A percentile compares a stretch with the other conserved stretches of the same genome.
Conservation (phyloP, 371 early-diverging fungal genomes). For the Mucor velutinosus region DNA sequence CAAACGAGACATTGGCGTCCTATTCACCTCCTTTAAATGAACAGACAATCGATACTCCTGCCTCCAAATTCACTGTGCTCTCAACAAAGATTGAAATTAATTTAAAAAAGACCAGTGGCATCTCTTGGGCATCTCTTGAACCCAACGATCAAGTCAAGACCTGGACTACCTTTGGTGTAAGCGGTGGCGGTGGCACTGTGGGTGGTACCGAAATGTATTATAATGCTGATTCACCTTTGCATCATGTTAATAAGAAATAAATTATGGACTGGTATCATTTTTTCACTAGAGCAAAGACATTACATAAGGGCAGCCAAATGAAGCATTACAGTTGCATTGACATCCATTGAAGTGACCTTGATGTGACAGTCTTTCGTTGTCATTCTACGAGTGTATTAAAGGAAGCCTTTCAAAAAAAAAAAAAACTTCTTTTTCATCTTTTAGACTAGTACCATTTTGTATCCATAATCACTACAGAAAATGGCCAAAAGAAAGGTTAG, state of each 20-base stretch:
- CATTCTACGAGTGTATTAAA: background rate
- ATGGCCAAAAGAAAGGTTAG: constrained; percentile 23
- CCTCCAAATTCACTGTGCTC: constrained; percentile 72
- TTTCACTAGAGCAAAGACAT: no score
- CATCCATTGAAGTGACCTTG: background rate
- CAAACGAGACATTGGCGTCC: background rate
- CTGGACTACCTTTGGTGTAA: constrained; percentile 88
- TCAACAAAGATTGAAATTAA: constrained; percentile 88
- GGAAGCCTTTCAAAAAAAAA: constrained; percentile 4
- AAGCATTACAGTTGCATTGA: background rate
- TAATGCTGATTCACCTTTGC: constrained; percentile 34
- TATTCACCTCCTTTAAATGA: background rate
- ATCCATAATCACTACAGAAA: background rate
- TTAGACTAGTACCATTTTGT: constrained; percentile 6
- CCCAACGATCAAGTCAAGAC: constrained; percentile 64
- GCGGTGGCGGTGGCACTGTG: constrained; percentile 62
- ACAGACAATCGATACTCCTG: constrained; percentile 70
- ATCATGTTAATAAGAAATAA: constrained; percentile 16
- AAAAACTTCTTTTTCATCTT: constrained; percentile 9
- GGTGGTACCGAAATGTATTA: constrained; percentile 58
- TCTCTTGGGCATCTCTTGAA: constrained; percentile 87
- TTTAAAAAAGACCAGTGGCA: constrained; percentile 83
- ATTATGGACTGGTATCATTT: background rate
- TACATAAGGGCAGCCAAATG: no score
- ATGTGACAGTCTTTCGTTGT: constrained; percentile 14